phyloP scores from a whole-genome alignment of 345 rosid genomes.

The Pistacia vera region DNA sequence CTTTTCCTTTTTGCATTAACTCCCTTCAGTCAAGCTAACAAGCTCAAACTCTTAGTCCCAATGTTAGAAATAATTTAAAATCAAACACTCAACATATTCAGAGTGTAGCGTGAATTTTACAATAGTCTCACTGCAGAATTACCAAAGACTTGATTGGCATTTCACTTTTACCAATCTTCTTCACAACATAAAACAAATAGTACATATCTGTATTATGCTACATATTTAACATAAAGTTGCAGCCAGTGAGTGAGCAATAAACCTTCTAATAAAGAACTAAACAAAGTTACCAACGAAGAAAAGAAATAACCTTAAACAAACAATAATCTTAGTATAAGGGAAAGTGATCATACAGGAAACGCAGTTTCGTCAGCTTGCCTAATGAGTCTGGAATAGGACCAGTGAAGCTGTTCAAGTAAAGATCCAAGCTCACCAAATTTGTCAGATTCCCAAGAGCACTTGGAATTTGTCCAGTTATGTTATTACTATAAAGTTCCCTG shows the following conservation, averaged over 20 bases:
- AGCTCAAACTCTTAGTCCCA: not conserved
- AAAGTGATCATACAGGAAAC: constrained; percentile 36
- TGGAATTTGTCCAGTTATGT: constrained; percentile 40
- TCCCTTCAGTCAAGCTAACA: constrained; percentile 1
- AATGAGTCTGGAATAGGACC: constrained; percentile 42
- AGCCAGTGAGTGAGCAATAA: not conserved
- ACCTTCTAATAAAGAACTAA: not conserved
- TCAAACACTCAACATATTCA: not conserved
- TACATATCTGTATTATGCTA: not conserved
- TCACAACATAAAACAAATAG: not conserved
- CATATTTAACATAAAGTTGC: not conserved
- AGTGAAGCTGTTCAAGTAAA: constrained; percentile 38
- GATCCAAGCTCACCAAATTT: constrained; percentile 49
- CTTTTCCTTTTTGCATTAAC: not conserved
- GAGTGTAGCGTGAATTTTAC: not conserved
- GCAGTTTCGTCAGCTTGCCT: constrained; percentile 38
- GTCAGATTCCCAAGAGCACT: constrained; percentile 41
- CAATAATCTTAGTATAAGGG: constrained; percentile 5
- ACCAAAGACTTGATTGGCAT: not conserved
- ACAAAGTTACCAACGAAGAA: not conserved
- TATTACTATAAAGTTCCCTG: constrained; percentile 49
- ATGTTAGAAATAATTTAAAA: not conserved
- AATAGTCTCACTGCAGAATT: not conserved
- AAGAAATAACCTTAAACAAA: not conserved
- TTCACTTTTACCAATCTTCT: not conserved